A percentile compares a stretch with the other conserved stretches of the same genome.
These are phyloP conservation scores for Boletus barrowsii DNA, from an alignment of 768 basidiomycete species.

Conservation along the genomic window DNA sequence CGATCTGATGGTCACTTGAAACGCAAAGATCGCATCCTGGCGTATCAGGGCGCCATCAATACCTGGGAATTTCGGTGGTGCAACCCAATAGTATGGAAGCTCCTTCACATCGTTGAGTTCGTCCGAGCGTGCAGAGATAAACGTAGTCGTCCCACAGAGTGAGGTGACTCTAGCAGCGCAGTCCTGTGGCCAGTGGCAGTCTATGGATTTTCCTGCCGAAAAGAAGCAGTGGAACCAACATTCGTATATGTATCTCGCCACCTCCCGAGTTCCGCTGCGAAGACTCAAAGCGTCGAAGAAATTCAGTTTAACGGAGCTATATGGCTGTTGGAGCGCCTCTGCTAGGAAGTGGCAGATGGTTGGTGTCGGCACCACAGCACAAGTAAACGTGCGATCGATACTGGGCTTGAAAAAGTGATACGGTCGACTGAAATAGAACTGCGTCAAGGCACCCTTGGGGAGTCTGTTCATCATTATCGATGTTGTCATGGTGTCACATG, in stretches of 20 bases:
- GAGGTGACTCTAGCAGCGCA: not conserved
- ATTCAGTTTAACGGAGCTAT: not conserved
- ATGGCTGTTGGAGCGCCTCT: not conserved
- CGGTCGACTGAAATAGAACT: not conserved
- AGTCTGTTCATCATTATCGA: not conserved
- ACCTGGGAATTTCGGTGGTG: not conserved
- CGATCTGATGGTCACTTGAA: not conserved
- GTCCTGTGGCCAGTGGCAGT: not conserved
- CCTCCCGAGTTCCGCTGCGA: not conserved
- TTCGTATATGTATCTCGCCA: not conserved
- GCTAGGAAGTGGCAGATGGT: not conserved
- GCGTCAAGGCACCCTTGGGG: not conserved
- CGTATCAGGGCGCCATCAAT: not conserved
- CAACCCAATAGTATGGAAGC: not conserved
- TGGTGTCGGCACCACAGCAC: not conserved
- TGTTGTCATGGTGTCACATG: not conserved
- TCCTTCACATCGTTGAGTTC: not conserved
- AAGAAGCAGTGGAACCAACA: not conserved
- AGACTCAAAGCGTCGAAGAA: not conserved
- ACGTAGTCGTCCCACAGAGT: not conserved
- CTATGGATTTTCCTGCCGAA: not conserved
- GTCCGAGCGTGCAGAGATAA: not conserved
- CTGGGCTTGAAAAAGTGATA: fast-evolving
- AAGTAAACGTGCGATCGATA: fast-evolving
- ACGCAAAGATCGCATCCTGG: not conserved